Evolutionary conservation across 176 grass and related monocot genomes (phyloP).

Genomic region (Zea luxurians): DNA sequence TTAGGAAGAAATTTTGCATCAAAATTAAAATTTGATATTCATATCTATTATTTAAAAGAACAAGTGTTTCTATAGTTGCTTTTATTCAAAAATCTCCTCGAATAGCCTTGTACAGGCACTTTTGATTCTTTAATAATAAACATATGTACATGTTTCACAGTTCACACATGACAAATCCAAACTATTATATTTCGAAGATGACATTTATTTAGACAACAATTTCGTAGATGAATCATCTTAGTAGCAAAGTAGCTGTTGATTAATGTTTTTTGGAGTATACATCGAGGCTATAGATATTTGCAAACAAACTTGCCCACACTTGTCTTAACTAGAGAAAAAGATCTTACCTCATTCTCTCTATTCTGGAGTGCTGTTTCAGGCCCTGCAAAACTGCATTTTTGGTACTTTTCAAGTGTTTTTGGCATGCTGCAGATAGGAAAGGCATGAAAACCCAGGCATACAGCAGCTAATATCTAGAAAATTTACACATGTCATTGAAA

Average conservation of each 20-base stretch:
- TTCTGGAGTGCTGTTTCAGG: slow-evolving; percentile 49
- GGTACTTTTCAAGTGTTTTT: slow-evolving; percentile 66
- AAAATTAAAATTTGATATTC: background rate
- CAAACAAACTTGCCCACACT: background rate
- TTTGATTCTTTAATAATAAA: too few relatives aligned
- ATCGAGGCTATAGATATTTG: background rate
- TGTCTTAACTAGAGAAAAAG: background rate
- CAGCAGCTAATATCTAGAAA: background rate
- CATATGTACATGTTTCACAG: background rate
- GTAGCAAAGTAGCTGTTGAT: background rate
- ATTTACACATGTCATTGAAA: background rate
- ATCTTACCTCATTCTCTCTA: slow-evolving; percentile 59
- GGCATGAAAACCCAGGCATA: background rate
- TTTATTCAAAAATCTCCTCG: background rate
- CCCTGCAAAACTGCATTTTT: slow-evolving; percentile 58
- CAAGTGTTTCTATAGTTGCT: background rate
- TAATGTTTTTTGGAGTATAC: background rate
- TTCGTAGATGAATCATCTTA: background rate
- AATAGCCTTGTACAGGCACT: too few relatives aligned
- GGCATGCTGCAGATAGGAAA: slow-evolving; percentile 47
- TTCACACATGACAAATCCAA: background rate
- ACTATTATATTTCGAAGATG: background rate
- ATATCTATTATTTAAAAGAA: background rate
- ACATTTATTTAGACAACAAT: background rate
- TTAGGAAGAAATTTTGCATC: too few relatives aligned